Base-by-base conservation (phyloP, 2,329 filamentous ascomycete species). In the Rasamsonia emersonii region DNA sequence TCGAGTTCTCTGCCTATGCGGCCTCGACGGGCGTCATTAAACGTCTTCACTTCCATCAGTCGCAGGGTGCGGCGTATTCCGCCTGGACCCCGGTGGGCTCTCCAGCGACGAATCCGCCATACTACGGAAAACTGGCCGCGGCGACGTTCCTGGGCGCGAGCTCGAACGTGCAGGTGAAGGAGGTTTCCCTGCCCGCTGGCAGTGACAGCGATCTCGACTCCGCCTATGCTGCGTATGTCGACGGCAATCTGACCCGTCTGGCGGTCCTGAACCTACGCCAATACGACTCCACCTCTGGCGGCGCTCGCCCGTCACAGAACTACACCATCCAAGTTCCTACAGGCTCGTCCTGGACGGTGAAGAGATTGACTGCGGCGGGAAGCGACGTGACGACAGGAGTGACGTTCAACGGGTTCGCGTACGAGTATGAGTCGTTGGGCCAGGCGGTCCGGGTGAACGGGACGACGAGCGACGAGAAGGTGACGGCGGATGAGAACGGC, bases 251-350 rank as follows among this genome's bases (percentile, higher is more conserved):
- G 7, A 13, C 11, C 6, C 24, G 24, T 9, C 24, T 26, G 24
- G 24, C 24, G 5, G 24, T 26, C 9, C 11, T 26, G 24, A 26
- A 26, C 24, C 6, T 26, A 13, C 24, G 24, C 6, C 9, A 26
- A 13, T 11, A 26, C 24, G 15, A 26, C 6, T 6, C 24, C 7
- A 26, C 7, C 11, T 6, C 24, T 5, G 11, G 24, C 11, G 6
- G 7, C 18, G n/a, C n/a, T n/a, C 32, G 42, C 1, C 42, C 37
- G 5, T 31, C 19, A 9, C 41, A 42, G 30, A 36, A 27, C 4
- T 43, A 44, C 25, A 37, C 9, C 15, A 43, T 45, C 28, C 33
- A 35, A 24, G 24, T 43, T n/a, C 38, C 38, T 9, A 11, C 19
- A 15, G 28, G 18, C 24, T n/a, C 9, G 9, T n/a, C 24, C 24